These are phyloP conservation scores for Cyberlindnera sargentensis DNA, from an alignment of 805 yeast genomes.

Conservation along the genomic window DNA sequence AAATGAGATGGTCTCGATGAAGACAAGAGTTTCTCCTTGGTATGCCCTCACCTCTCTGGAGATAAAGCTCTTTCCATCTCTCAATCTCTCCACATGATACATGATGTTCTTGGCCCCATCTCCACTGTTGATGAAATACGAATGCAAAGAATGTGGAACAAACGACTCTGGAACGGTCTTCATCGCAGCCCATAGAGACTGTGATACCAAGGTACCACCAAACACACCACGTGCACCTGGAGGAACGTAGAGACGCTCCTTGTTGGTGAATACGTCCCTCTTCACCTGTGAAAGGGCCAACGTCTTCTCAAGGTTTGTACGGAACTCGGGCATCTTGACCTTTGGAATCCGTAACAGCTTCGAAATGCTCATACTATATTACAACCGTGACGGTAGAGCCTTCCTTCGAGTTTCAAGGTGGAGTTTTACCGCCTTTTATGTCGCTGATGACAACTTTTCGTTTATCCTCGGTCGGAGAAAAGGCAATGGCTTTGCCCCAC, in stretches of 20 bases:
- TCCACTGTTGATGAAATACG: conserved; percentile 55
- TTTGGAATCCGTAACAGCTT: conserved; percentile 1
- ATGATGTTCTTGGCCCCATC: conserved; percentile 36
- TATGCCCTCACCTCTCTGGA: conserved; percentile 47
- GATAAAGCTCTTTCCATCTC: conserved; percentile 45
- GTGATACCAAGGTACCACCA: conserved; percentile 67
- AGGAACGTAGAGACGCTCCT: conserved; percentile 30
- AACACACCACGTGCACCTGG: conserved; percentile 58
- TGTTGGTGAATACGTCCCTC: conserved; percentile 12
- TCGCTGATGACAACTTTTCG: too few relatives aligned
- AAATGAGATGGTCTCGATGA: conserved; percentile 40
- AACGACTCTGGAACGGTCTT: conserved; percentile 39
- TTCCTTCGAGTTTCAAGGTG: too few relatives aligned
- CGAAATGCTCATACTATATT: too few relatives aligned
- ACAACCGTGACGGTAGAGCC: too few relatives aligned
- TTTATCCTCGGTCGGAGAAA: too few relatives aligned
- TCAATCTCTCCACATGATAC: conserved; percentile 46
- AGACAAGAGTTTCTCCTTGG: conserved; percentile 46
- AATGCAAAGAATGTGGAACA: conserved; percentile 55
- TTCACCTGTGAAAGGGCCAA: conserved; percentile 7
- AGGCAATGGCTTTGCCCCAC: too few relatives aligned
- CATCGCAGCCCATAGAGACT: conserved; percentile 54
- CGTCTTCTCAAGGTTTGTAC: conserved; percentile 13
- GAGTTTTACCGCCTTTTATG: too few relatives aligned
- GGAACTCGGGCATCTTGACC: conserved; percentile 5